phyloP scores from a whole-genome alignment of 129 eudicot species.

The Lactuca saligna region DNA sequence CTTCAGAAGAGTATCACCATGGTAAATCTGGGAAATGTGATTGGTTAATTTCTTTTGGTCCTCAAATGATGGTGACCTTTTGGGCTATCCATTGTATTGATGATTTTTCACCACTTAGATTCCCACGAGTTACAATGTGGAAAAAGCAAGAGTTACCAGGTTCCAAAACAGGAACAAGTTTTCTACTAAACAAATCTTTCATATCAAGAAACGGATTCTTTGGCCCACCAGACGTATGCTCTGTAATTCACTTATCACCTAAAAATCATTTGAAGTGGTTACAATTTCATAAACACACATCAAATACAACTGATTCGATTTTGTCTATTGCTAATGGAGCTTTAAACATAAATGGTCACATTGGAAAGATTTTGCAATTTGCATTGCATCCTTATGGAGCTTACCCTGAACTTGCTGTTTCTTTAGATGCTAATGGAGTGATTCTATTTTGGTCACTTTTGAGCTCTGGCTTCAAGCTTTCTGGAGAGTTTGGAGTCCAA shows the following conservation, averaged over 20 bases:
- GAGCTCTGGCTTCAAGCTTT: conserved; percentile 57
- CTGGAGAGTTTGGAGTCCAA: conserved; percentile 41
- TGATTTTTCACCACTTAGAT: conserved; percentile 77
- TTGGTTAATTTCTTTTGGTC: conserved; percentile 90
- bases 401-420: conserved; percentile 59
- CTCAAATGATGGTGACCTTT: conserved; percentile 46
- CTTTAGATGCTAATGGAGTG: conserved; percentile 70
- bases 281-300: conserved; percentile 43
- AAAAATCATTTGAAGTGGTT: conserved; percentile 59
- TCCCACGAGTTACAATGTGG: conserved; percentile 88
- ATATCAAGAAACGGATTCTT: conserved; percentile 61
- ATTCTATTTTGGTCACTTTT: conserved; percentile 74
- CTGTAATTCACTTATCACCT: conserved; percentile 56
- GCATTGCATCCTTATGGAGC: conserved; percentile 56
- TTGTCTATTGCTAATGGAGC: conserved; percentile 40
- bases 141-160: conserved; percentile 50
- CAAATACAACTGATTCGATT: conserved; percentile 26
- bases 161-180: conserved; percentile 39
- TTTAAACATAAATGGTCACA: conserved; percentile 65
- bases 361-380: conserved; percentile 66
- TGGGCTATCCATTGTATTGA: conserved; percentile 98
- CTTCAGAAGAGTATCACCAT: conserved; percentile 45
- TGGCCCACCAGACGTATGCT: conserved; percentile 73
- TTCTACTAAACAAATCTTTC: conserved; percentile 54
- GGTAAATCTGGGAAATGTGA: conserved; percentile 77